Evolutionary conservation across 805 yeast genomes (phyloP).

Genomic region (Wickerhamiella australiensis): DNA sequence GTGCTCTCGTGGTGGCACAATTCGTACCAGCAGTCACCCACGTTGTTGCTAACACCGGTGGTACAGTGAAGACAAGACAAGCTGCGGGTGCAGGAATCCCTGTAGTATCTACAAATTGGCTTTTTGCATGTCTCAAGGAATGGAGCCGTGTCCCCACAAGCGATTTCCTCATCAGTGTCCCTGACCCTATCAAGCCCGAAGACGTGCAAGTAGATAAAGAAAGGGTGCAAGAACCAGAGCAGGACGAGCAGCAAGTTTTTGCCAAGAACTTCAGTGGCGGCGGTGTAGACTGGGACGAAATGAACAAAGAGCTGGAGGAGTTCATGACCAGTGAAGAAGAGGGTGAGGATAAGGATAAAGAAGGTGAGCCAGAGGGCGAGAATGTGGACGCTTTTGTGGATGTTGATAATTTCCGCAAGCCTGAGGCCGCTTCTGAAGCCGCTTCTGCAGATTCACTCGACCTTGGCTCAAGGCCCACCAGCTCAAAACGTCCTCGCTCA

Average conservation of each 20-base stretch:
- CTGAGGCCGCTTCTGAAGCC: too few relatives aligned
- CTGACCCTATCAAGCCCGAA: slow-evolving; percentile 33
- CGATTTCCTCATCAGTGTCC: slow-evolving; percentile 44
- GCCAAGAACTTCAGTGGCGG: slow-evolving; percentile 22
- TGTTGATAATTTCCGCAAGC: too few relatives aligned
- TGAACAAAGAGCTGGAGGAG: slow-evolving; percentile 45
- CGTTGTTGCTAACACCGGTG: slow-evolving; percentile 67
- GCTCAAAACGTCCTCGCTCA: neutral
- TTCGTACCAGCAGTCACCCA: slow-evolving; percentile 70
- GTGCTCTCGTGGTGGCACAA: slow-evolving; percentile 69
- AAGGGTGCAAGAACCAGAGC: slow-evolving; percentile 28
- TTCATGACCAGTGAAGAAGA: slow-evolving; percentile 30
- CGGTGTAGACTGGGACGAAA: slow-evolving; percentile 38
- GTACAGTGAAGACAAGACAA: slow-evolving; percentile 72
- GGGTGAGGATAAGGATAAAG: slow-evolving; percentile 9
- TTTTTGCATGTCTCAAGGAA: slow-evolving; percentile 66
- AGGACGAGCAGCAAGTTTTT: slow-evolving; percentile 35
- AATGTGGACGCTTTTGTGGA: neutral
- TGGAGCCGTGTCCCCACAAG: slow-evolving; percentile 64
- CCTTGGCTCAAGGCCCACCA: too few relatives aligned
- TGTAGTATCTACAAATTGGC: slow-evolving; percentile 87
- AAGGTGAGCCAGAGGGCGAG: neutral
- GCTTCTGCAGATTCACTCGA: too few relatives aligned
- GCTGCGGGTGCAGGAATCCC: slow-evolving; percentile 57
- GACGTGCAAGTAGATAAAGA: slow-evolving; percentile 16